Evolutionary conservation across 1,284 basidiomycete species (phyloP).

Genomic region (Afroboletus lepidellus): DNA sequence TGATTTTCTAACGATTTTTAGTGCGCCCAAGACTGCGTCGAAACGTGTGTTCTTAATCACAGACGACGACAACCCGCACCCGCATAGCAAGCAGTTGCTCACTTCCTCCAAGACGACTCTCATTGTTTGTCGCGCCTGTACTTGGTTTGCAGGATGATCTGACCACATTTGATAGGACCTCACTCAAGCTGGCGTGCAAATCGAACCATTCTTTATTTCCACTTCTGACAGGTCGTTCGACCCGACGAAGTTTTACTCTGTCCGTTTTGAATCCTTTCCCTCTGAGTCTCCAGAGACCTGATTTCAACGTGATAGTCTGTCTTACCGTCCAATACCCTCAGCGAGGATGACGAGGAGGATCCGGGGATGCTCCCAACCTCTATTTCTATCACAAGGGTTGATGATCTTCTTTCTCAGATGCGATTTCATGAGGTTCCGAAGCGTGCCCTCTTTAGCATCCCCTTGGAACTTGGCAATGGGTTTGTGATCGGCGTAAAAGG

Average conservation of each 20-base stretch:
- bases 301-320: slow-evolving; percentile 47
- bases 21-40: slow-evolving; percentile 81
- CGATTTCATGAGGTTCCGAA: slow-evolving; percentile 86
- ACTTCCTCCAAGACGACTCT: slow-evolving; percentile 70
- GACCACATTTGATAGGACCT: slow-evolving; percentile 62
- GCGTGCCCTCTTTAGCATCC: slow-evolving; percentile 81
- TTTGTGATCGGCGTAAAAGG: slow-evolving; percentile 91
- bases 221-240: slow-evolving; percentile 71
- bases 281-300: slow-evolving; percentile 3
- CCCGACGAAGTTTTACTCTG: slow-evolving; percentile 81
- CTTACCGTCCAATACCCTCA: slow-evolving; percentile 53
- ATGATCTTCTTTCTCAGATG: slow-evolving; percentile 82
- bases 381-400: slow-evolving; percentile 68
- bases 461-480: slow-evolving; percentile 77
- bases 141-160: slow-evolving; percentile 1
- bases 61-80: slow-evolving; percentile 75
- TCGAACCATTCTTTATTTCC: slow-evolving; percentile 93
- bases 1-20: slow-evolving; percentile 30
- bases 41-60: slow-evolving; percentile 94
- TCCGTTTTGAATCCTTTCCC: slow-evolving; percentile 38
- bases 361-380: slow-evolving; percentile 57
- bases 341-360: slow-evolving; percentile 47
- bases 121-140: slow-evolving; percentile 43
- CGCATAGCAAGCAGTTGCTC: slow-evolving; percentile 51
- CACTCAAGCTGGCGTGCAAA: slow-evolving; percentile 72